A percentile compares a stretch with the other conserved stretches of the same genome.
phyloP scores from a whole-genome alignment of 2,329 filamentous ascomycete genomes.

The Colletotrichum musicola region DNA sequence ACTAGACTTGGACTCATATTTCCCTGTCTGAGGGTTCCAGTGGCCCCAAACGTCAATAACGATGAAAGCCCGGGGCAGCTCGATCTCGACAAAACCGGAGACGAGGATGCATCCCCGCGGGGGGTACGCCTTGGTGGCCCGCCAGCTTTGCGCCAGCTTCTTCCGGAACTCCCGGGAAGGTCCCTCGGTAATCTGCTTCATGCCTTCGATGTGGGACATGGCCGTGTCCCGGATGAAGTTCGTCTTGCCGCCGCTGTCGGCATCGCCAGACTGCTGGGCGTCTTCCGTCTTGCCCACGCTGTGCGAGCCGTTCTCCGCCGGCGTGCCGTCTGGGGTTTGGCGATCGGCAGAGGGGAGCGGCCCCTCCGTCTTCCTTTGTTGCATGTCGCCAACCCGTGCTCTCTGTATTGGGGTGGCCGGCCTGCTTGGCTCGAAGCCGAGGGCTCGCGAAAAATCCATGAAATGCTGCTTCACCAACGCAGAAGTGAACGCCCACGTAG shows the following conservation, averaged over 20 bases:
- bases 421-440: conserved; percentile 56
- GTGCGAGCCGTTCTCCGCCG: conserved; percentile 29
- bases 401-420: conserved; percentile 1
- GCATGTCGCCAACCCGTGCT: conserved; percentile 6
- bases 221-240: conserved; percentile 40
- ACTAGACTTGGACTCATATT: conserved; percentile 48
- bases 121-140: conserved; percentile 55
- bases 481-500: conserved; percentile 65
- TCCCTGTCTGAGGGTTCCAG: conserved; percentile 68
- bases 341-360: conserved; percentile 30
- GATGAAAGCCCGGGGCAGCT: conserved; percentile 59
- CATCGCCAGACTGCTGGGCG: conserved; percentile 13
- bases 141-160: conserved; percentile 57
- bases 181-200: conserved; percentile 37
- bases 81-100: conserved; percentile 67
- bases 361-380: conserved; percentile 24
- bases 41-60: conserved; percentile 65
- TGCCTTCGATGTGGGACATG: conserved; percentile 35
- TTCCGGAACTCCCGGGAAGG: conserved; percentile 36
- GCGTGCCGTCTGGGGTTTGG: conserved; percentile 38
- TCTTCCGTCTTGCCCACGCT: conserved; percentile 31
- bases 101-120: conserved; percentile 65
- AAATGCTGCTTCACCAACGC: conserved; percentile 61
- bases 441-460: conserved; percentile 55
- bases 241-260: conserved; percentile 38